Evolutionary conservation across 306 rosid genomes (phyloP).

Genomic region (Inga oerstediana): DNA sequence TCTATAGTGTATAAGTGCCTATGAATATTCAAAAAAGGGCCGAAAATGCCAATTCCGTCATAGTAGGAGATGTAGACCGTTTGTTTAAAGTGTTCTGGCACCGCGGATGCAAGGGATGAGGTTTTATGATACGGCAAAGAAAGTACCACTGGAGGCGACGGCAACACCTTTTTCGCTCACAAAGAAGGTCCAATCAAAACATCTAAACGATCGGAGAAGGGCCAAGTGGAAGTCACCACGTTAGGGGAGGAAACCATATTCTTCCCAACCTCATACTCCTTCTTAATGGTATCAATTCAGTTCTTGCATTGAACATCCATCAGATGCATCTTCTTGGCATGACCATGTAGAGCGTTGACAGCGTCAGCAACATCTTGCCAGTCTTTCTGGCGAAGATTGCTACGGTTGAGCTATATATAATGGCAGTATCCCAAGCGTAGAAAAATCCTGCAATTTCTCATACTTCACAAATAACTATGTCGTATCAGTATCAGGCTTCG

Average conservation of each 20-base stretch:
- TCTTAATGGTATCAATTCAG: no score
- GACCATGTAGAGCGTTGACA: no score
- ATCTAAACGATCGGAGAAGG: conserved; percentile 75
- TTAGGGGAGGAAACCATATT: conserved; percentile 74
- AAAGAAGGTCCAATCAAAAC: conserved; percentile 61
- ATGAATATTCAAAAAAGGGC: no score
- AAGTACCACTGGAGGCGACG: conserved; percentile 69
- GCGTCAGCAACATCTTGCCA: no score
- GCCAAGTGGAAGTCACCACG: conserved; percentile 63
- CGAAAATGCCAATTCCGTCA: no score
- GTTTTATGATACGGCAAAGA: conserved; percentile 59
- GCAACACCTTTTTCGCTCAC: conserved; percentile 51
- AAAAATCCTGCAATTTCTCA: background rate
- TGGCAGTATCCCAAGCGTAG: conserved; percentile 89
- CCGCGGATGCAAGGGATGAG: conserved; percentile 33
- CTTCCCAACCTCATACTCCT: conserved; percentile 86
- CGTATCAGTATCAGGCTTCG: no score
- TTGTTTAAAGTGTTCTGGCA: background rate
- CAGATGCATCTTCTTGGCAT: no score
- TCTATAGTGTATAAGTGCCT: no score
- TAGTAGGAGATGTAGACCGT: no score
- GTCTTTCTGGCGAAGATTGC: conserved; percentile 48
- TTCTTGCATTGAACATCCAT: no score
- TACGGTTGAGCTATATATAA: conserved; percentile 88
- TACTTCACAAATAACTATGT: no score